Base-by-base conservation (phyloP, 768 basidiomycete genomes). In the Mycena venus region DNA sequence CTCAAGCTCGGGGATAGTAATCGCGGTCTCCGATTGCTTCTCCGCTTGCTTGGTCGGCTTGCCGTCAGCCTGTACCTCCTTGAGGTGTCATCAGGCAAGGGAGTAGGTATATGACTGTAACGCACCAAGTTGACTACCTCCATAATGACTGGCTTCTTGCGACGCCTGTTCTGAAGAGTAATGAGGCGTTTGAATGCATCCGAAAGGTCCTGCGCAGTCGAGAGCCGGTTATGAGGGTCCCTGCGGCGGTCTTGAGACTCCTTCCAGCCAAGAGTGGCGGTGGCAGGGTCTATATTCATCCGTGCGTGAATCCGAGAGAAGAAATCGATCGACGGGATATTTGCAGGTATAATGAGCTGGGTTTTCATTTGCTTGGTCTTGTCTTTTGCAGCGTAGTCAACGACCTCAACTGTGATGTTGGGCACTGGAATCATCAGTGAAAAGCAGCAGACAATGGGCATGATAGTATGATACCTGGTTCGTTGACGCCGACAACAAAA, bases 11-110 rank as follows among this genome's bases (percentile, higher is more conserved):
- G 67, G 67, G 42, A 60, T 40, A 10, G 40, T 17, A 15, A 68
- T 10, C 25, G 67, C 67, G 6, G 40, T 68, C n/a, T 68, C 67
- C 8, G 56, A 59, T 12, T 21, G n/a, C 67, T 67, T 67, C 38
- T 55, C 65, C 1, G 67, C 42, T 19, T 68, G 56, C 17, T 60
- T 68, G 40, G 67, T 68, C 3, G 42, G 49, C 42, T 68, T 68
- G 14, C 67, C 67, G 17, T 68, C 56, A 32, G 56, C 42, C 67
- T 59, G 67, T 3, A 68, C 58, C 29, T 67, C 65, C 65, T 67
- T 15, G 1, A 14, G 11, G 29, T 29, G 19, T 29, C 34, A 19
- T 58, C 14, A 32, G 53, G 7, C 38, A 25, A 38, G 29, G 25
- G 32, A 25, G 29, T 17, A 38, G 25, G 25, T 25, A 15, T 8